Conservation (phyloP, 192 early-diverging fungal species). For the Rhizophagus prolifer region DNA sequence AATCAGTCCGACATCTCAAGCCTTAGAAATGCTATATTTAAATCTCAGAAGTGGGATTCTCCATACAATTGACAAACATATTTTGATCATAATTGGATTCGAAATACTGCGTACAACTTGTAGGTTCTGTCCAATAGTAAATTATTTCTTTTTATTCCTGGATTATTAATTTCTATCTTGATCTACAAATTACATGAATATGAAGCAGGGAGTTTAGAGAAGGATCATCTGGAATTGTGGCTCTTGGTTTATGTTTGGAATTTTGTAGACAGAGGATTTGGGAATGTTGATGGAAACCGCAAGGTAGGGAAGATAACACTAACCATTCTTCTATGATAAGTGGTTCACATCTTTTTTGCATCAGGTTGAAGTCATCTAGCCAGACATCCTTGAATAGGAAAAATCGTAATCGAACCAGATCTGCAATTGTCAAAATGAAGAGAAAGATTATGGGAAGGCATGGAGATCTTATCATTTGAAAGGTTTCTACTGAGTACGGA, state of each 20-base stretch:
- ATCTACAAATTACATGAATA: constrained; percentile 32
- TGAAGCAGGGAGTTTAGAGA: constrained; percentile 27
- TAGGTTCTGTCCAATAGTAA: constrained; percentile 26
- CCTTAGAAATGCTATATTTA: constrained; percentile 17
- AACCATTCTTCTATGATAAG: not conserved
- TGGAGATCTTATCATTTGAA: constrained; percentile 30
- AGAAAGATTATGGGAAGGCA: constrained; percentile 29
- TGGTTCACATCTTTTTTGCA: not conserved
- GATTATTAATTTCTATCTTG: constrained; percentile 4
- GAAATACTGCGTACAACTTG: constrained; percentile 30
- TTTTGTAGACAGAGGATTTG: constrained; percentile 34
- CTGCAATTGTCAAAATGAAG: constrained; percentile 16
- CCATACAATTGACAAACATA: constrained; percentile 9
- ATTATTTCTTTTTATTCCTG: constrained; percentile 17
- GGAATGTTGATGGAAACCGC: constrained; percentile 27
- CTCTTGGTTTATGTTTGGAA: constrained; percentile 31
- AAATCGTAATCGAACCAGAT: constrained; percentile 10
- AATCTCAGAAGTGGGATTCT: constrained; percentile 29
- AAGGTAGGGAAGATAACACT: constrained; percentile 26
- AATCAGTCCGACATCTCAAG: not conserved
- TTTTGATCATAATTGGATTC: constrained; percentile 32
- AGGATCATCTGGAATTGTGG: constrained; percentile 30
- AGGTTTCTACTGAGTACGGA: constrained; percentile 15
- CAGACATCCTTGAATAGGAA: constrained; percentile 6
- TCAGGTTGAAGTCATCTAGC: constrained; percentile 21